Conservation (phyloP, 108 stramenopile species). For the Aurantiochytrium sp. region DNA sequence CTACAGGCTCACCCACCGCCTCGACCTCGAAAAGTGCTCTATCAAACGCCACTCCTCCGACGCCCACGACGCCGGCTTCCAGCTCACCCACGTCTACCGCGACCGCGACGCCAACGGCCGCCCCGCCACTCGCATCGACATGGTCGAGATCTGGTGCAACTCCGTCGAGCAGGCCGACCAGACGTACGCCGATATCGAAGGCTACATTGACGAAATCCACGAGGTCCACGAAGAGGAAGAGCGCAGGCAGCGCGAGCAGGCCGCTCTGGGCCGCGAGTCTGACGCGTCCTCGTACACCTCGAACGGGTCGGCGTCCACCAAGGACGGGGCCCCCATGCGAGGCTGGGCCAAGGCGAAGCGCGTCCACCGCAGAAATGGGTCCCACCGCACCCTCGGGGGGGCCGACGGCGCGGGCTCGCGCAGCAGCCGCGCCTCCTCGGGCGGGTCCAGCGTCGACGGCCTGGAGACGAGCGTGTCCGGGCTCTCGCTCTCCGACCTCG, state of each 20-base stretch:
- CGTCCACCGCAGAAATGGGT: not conserved
- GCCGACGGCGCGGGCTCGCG: not conserved
- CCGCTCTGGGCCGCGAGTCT: not conserved
- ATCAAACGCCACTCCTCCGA: not conserved
- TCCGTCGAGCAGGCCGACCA: not conserved
- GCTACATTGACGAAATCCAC: not conserved
- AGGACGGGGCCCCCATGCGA: not conserved
- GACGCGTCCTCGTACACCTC: not conserved
- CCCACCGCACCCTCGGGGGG: not conserved
- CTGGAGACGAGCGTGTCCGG: not conserved
- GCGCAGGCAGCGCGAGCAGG: not conserved
- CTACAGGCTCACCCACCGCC: not conserved
- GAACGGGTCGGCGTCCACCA: not conserved
- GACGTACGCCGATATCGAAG: not conserved
- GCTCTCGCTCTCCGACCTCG: not conserved
- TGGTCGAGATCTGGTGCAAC: constrained; percentile 29
- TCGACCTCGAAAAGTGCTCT: not conserved
- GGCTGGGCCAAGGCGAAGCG: not conserved
- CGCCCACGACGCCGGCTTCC: not conserved
- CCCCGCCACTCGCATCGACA: not conserved
- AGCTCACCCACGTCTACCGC: constrained; percentile 2
- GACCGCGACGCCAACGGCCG: not conserved
- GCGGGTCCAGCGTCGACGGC: not conserved
- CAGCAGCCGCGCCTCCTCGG: not conserved
- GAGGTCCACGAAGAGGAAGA: not conserved